A percentile compares a stretch with the other conserved stretches of the same genome.
Conservation (phyloP, 139 green algal species). For the Mychonastes homosphaera region DNA sequence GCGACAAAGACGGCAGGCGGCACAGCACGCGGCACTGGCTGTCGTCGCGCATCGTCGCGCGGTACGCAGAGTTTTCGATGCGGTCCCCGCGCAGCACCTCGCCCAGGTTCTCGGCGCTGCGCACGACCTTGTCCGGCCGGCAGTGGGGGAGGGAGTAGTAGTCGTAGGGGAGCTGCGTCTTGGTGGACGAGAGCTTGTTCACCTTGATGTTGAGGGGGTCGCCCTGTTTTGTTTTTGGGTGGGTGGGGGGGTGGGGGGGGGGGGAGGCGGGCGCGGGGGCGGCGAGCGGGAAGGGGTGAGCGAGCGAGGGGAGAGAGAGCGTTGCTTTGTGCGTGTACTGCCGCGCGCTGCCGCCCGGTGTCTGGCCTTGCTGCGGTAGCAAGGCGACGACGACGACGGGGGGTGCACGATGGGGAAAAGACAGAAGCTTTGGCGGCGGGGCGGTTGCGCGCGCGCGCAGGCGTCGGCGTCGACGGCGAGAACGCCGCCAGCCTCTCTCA, state of each 20-base stretch:
- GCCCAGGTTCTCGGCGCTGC: conserved; percentile 88
- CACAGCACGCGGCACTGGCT: conserved; percentile 94
- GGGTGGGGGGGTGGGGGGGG: no score
- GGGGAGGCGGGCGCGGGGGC: neutral
- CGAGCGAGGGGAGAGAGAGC: neutral
- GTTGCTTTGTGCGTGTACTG: no score
- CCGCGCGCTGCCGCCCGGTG: no score
- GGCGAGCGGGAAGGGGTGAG: neutral
- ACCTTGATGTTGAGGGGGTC: conserved; percentile 12
- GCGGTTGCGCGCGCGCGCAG: neutral
- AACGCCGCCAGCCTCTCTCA: neutral
- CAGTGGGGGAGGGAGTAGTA: conserved; percentile 98
- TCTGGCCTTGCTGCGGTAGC: no score
- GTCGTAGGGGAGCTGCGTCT: conserved; percentile 92
- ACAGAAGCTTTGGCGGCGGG: neutral
- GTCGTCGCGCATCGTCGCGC: conserved; percentile 72
- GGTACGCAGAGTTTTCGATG: conserved; percentile 95
- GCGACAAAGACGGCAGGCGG: conserved; percentile 60
- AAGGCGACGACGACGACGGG: neutral
- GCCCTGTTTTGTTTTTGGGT: no score
- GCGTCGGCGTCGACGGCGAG: neutral
- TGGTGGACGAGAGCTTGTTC: conserved; percentile 74
- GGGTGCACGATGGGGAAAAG: neutral
- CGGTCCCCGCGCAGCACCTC: conserved; percentile 95
- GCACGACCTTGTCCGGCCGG: conserved; percentile 76